Evolutionary conservation across 148 eudicot genomes (phyloP).

Genomic region (Salicornia ramosissima): DNA sequence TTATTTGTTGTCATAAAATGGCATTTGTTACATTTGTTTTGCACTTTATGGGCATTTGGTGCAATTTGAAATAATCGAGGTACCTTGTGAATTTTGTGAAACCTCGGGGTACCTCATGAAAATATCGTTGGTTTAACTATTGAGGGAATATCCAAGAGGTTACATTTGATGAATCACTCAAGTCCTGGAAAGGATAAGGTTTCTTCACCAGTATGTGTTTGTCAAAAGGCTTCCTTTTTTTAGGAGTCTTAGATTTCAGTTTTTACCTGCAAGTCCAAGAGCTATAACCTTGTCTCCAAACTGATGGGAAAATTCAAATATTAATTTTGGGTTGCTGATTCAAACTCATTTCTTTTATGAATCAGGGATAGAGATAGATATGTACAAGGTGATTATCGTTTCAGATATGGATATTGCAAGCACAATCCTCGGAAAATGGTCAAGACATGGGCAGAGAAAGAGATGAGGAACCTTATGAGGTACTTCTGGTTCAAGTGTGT

Average conservation of each 20-base stretch:
- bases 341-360: conserved; percentile 14
- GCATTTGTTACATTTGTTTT: too few relatives aligned
- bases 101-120: too few relatives aligned
- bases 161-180: neutral
- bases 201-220: neutral
- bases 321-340: neutral
- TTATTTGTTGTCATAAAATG: too few relatives aligned
- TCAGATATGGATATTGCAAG: conserved; percentile 89
- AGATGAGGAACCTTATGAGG: conserved; percentile 98
- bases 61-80: too few relatives aligned
- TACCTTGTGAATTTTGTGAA: too few relatives aligned
- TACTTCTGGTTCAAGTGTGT: conserved; percentile 21
- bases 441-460: conserved; percentile 99
- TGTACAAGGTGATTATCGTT: conserved; percentile 95
- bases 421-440: conserved; percentile 99
- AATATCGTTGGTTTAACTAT: neutral
- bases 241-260: neutral
- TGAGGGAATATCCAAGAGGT: neutral
- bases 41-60: too few relatives aligned
- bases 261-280: neutral
- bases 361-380: conserved; percentile 90
- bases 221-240: neutral
- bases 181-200: too few relatives aligned
- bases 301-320: neutral
- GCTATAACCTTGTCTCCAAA: neutral